Conservation (phyloP, 371 early-diverging fungal species). For the Massospora cicadina region DNA sequence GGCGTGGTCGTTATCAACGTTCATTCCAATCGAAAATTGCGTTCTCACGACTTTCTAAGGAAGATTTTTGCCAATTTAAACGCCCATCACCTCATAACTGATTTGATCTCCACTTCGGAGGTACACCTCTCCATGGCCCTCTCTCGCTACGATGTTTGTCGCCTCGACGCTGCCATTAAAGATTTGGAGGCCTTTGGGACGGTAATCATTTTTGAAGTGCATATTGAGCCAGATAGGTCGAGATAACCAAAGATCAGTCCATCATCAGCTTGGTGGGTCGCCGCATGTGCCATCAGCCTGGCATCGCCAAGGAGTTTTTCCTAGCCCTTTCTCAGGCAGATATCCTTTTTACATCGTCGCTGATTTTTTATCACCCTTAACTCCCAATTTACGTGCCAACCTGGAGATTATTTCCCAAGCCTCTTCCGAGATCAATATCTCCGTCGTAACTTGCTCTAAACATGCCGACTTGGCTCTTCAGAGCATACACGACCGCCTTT, state of each 20-base stretch:
- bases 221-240: constrained; percentile 19
- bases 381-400: no score
- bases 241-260: constrained; percentile 63
- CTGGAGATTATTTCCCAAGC: constrained; percentile 98
- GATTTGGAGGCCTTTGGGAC: constrained; percentile 42
- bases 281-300: constrained; percentile 89
- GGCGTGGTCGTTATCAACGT: constrained; percentile 80
- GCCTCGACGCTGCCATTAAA: constrained; percentile 38
- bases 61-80: constrained; percentile 80
- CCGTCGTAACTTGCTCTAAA: constrained; percentile 71
- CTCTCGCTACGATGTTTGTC: constrained; percentile 25
- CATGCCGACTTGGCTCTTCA: constrained; percentile 55
- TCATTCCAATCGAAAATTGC: constrained; percentile 83
- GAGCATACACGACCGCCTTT: constrained; percentile 82
- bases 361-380: no score
- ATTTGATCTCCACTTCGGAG: constrained; percentile 87
- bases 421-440: constrained; percentile 90
- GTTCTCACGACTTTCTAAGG: constrained; percentile 90
- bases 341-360: no score
- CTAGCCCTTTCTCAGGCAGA: constrained; percentile 63
- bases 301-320: constrained; percentile 87
- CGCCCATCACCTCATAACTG: constrained; percentile 71
- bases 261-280: constrained; percentile 90
- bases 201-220: constrained; percentile 25
- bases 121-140: constrained; percentile 94